Conservation (phyloP, 768 basidiomycete genomes). For the Boletus bicolor region DNA sequence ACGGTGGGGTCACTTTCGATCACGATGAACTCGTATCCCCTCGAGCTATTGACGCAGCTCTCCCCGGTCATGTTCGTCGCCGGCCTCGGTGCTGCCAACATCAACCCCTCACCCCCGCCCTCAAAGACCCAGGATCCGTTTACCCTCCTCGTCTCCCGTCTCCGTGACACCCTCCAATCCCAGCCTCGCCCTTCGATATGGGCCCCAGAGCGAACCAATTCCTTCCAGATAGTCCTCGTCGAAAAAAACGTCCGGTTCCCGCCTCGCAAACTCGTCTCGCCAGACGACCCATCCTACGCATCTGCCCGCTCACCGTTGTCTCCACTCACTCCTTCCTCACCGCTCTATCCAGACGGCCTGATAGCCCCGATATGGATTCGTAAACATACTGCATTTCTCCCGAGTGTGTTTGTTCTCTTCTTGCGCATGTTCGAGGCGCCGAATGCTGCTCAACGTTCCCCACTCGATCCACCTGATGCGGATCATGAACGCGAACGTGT, state of each 20-base stretch:
- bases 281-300: slow-evolving; percentile 55
- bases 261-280: slow-evolving; percentile 68
- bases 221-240: slow-evolving; percentile 82
- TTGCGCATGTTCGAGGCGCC: slow-evolving; percentile 74
- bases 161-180: slow-evolving; percentile 64
- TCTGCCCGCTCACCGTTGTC: slow-evolving; percentile 88
- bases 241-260: slow-evolving; percentile 85
- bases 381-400: slow-evolving; percentile 89
- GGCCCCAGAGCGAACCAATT: slow-evolving; percentile 66
- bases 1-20: background rate
- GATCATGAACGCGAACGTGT: slow-evolving; percentile 56
- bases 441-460: slow-evolving; percentile 42
- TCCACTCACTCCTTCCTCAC: slow-evolving; percentile 83
- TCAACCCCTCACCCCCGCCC: slow-evolving; percentile 15
- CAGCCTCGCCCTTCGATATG: slow-evolving; percentile 68
- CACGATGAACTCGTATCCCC: slow-evolving; percentile 88
- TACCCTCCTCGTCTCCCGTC: slow-evolving; percentile 49
- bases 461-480: slow-evolving; percentile 51
- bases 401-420: slow-evolving; percentile 92
- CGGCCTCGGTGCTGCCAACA: slow-evolving; percentile 45
- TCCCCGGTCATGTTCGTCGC: slow-evolving; percentile 95
- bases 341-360: slow-evolving; percentile 90
- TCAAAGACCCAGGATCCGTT: slow-evolving; percentile 57
- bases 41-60: slow-evolving; percentile 84
- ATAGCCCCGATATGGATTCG: slow-evolving; percentile 98